Base-by-base conservation (phyloP, 2,329 filamentous ascomycete species). In the Escovopsis weberi region DNA sequence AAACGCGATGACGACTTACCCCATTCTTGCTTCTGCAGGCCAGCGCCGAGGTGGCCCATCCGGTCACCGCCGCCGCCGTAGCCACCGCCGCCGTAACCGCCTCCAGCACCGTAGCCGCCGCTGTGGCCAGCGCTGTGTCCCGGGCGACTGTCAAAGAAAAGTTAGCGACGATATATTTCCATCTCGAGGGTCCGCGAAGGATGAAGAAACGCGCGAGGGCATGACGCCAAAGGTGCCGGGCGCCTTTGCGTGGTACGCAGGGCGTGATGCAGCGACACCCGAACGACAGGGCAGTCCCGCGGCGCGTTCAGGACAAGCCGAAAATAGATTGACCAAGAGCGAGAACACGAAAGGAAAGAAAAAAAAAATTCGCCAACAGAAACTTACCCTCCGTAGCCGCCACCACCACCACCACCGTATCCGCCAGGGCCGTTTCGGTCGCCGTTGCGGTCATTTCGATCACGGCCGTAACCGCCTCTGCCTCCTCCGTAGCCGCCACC, bases 11-110 rank as follows among this genome's bases (percentile, higher is more conserved):
- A 37, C 15, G 19, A 73, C 82, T 63, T 69, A 89, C 85, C 85
- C 84, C 85, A 98, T 50, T 79, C 72, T 59, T 94, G 91, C 57
- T 82, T 78, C 69, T 93, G 89, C 52, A 98, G 71, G 54, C 82
- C 80, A 50, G 86, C 74, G 55, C 91, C 91, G 49, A 98, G 84
- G 62, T 82, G 81, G 53, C 80, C 83, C 91, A 98, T 98, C 56
- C 85, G 80, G 67, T 98, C 91, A 63, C 86, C 85, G 51, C 74
- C 81, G 50, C 74, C 78, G 44, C 73, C 65, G 49, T 55, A 56
- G 36, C 57, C 58, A 34, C 58, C 58, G 36, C 64, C 59, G 19
- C 59, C 57, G 41, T 58, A 58, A 41, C 60, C 60, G 43, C 60
- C 59, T 44, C 60, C 59, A 42, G 59, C 58, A 42, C 59, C 58